These are phyloP conservation scores for Ascochyta viciae-villosae DNA, from an alignment of 2,329 filamentous ascomycete genomes.

Conservation along the genomic window DNA sequence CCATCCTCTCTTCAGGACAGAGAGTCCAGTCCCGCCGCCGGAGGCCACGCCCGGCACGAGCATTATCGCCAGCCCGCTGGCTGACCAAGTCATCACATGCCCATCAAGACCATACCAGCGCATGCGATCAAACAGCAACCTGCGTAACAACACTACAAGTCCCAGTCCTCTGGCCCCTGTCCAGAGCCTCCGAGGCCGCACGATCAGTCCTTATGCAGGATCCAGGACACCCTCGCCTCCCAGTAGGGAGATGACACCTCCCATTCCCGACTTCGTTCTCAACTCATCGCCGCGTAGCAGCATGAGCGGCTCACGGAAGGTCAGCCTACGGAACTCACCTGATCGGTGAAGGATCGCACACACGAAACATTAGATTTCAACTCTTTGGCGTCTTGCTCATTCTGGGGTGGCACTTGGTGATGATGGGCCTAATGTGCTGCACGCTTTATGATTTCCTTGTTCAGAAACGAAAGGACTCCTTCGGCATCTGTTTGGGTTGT, in stretches of 20 bases:
- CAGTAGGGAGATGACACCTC: constrained; percentile 49
- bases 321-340: constrained; percentile 35
- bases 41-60: constrained; percentile 71
- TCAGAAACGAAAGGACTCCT: not conserved
- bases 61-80: constrained; percentile 73
- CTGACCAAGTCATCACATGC: constrained; percentile 65
- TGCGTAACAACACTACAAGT: constrained; percentile 29
- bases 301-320: constrained; percentile 38
- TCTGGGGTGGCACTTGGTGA: constrained; percentile 12
- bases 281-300: constrained; percentile 51
- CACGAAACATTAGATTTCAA: not conserved
- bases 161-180: constrained; percentile 34
- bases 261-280: constrained; percentile 54
- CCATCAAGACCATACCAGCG: constrained; percentile 46
- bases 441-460: constrained; percentile 6
- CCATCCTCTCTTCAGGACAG: constrained; percentile 78
- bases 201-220: constrained; percentile 25
- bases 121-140: constrained; percentile 45
- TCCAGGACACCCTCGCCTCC: constrained; percentile 46
- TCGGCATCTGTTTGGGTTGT: not conserved
- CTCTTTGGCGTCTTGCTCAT: not conserved
- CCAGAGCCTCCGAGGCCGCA: constrained; percentile 32
- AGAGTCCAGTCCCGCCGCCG: constrained; percentile 72
- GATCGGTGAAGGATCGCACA: constrained; percentile 22
- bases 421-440: constrained; percentile 7